Evolutionary conservation across 2,329 filamentous ascomycete species (phyloP), one percentile per base, ranked within the genome.

Genomic region (Aspergillus amoenus): DNA sequence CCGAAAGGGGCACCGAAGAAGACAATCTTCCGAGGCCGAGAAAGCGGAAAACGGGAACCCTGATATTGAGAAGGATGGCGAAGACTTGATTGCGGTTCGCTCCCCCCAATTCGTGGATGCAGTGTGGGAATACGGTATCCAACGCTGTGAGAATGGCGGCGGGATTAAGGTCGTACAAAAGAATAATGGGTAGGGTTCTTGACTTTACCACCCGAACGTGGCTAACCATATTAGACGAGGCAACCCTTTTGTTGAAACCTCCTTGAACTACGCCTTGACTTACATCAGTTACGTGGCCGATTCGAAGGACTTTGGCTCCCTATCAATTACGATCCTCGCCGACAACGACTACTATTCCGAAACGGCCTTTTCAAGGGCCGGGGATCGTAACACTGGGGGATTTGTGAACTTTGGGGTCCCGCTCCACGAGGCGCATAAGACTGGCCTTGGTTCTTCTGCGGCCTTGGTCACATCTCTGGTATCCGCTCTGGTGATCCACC

Each of bases 261-360:
- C 94, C 1, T 82, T 99, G 57, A 86, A 83, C 75, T 97, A 96
- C 78, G 90, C 85, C 55, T 83, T 97, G 66, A 94, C 89, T 55
- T 97, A 96, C 91, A 72, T 81, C 74, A 69, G 76, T 73, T 70
- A 77, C 75, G 64, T 78, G 64, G 63, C 77, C 73, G 81, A 72
- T 71, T 77, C 75, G 5, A 70, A 82, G 76, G 69, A 86, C 49
- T 73, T 94, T 68, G 82, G 82, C 13, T 85, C 92, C 4, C 78
- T 88, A 30, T 85, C 85, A 13, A 84, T 97, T 72, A 92, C 90
- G 60, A 93, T 99, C 71, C 84, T 97, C 37, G 93, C 94, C 59
- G 92, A 97, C 77, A 93, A 94, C 70, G 91, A 95, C 78, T 99
- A 99, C 82, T 99, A 97, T 80, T 97, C 94, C 4, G 86, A 88